phyloP scores from a whole-genome alignment of 1,284 basidiomycete genomes.

The Gymnopus androsaceus region DNA sequence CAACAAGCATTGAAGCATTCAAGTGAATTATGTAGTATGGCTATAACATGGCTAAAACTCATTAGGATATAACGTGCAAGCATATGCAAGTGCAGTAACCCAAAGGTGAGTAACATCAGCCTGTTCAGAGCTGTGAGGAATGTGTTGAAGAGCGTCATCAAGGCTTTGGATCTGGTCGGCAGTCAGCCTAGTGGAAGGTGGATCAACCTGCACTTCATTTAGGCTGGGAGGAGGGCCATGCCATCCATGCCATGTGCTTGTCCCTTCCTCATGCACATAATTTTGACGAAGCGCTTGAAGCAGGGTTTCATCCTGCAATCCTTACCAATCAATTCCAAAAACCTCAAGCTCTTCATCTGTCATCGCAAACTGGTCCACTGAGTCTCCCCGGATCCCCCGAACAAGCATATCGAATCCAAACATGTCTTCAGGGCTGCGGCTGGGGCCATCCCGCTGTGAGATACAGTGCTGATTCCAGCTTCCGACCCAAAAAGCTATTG shows the following conservation, averaged over 20 bases:
- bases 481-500: neutral
- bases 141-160: neutral
- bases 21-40: too few species aligned
- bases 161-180: neutral
- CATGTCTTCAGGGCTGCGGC: neutral
- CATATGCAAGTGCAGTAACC: neutral
- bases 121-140: neutral
- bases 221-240: neutral
- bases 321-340: slow-evolving; percentile 24
- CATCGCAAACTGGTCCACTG: slow-evolving; percentile 14
- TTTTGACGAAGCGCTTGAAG: slow-evolving; percentile 1
- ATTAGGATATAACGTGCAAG: neutral
- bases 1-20: too few species aligned
- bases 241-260: neutral
- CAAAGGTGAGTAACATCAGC: neutral
- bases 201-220: slow-evolving; percentile 7
- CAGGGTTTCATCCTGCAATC: slow-evolving; percentile 12
- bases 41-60: neutral
- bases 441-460: neutral
- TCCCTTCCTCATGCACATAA: neutral
- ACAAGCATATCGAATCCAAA: slow-evolving; percentile 13
- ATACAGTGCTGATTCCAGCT: neutral
- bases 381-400: neutral
- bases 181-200: neutral
- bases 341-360: slow-evolving; percentile 15